A percentile compares a stretch with the other conserved stretches of the same genome.
Evolutionary conservation across 2,329 filamentous ascomycete genomes (phyloP).

Genomic region (Fusarium tanahbumbuense): DNA sequence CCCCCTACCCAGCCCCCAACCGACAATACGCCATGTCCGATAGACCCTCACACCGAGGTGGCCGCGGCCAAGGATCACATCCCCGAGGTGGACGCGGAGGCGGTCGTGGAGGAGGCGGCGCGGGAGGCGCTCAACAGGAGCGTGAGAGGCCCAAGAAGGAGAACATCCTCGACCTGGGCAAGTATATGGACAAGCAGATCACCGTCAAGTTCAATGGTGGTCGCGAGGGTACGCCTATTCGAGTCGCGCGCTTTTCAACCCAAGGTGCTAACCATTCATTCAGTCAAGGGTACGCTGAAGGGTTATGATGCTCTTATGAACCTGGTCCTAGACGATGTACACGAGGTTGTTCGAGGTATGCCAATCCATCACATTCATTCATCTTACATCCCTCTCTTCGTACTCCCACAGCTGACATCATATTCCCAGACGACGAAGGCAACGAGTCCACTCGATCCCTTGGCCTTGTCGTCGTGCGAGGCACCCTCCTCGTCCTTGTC

Average conservation of each 20-base stretch:
- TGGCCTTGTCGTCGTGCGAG: slow-evolving; percentile 88
- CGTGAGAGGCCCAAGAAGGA: slow-evolving; percentile 94
- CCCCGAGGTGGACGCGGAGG: slow-evolving; percentile 59
- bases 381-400: neutral
- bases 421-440: slow-evolving; percentile 82
- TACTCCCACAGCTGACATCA: slow-evolving; percentile 8
- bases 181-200: slow-evolving; percentile 98
- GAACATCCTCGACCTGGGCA: slow-evolving; percentile 93
- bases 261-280: slow-evolving; percentile 17
- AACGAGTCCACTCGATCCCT: slow-evolving; percentile 85
- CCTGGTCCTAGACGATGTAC: slow-evolving; percentile 92
- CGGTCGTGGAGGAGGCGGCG: slow-evolving; percentile 59
- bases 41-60: slow-evolving; percentile 60
- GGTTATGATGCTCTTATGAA: slow-evolving; percentile 99
- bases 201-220: slow-evolving; percentile 97
- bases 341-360: slow-evolving; percentile 88
- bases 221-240: slow-evolving; percentile 73
- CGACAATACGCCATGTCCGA: slow-evolving; percentile 59
- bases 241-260: neutral
- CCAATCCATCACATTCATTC: neutral
- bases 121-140: slow-evolving; percentile 58
- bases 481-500: slow-evolving; percentile 91
- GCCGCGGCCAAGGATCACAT: slow-evolving; percentile 57
- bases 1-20: slow-evolving; percentile 9
- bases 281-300: slow-evolving; percentile 90